These are phyloP conservation scores for Gonapodya prolifera DNA, from an alignment of 192 early-diverging fungal genomes.

Conservation along the genomic window DNA sequence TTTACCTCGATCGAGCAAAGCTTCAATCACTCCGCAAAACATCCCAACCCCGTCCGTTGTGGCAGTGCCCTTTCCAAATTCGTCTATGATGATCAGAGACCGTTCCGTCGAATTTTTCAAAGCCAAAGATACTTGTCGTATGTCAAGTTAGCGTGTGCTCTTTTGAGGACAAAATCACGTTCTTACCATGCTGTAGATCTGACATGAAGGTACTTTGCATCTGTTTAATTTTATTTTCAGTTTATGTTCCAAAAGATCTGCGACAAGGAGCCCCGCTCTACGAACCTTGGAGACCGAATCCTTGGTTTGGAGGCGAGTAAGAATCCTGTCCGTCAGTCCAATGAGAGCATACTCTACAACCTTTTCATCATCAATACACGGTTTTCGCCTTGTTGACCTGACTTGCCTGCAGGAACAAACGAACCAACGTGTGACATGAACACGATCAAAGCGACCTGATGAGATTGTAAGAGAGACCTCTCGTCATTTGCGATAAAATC, in stretches of 20 bases:
- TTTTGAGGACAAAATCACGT: constrained; percentile 36
- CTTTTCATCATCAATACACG: constrained; percentile 9
- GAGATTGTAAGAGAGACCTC: neutral
- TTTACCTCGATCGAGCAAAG: constrained; percentile 27
- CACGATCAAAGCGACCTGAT: constrained; percentile 7
- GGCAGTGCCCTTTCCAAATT: constrained; percentile 26
- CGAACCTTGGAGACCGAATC: constrained; percentile 53
- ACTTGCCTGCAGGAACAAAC: constrained; percentile 25
- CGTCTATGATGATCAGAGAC: constrained; percentile 21
- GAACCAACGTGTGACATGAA: neutral
- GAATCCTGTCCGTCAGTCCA: neutral
- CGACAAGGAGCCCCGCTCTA: neutral
- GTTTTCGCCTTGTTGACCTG: constrained; percentile 35
- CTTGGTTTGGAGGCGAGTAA: constrained; percentile 57
- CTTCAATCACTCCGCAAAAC: constrained; percentile 54
- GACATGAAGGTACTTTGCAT: constrained; percentile 59
- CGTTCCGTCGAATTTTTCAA: neutral
- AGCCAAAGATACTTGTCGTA: constrained; percentile 18
- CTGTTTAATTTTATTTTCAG: constrained; percentile 16
- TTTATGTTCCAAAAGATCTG: neutral
- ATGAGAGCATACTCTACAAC: neutral
- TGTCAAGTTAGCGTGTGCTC: constrained; percentile 21
- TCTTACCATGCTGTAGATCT: constrained; percentile 50
- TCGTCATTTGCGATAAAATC: neutral
- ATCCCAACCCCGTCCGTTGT: constrained; percentile 62